Conservation (phyloP, 108 stramenopile species). For the Nitzschia sp. region DNA sequence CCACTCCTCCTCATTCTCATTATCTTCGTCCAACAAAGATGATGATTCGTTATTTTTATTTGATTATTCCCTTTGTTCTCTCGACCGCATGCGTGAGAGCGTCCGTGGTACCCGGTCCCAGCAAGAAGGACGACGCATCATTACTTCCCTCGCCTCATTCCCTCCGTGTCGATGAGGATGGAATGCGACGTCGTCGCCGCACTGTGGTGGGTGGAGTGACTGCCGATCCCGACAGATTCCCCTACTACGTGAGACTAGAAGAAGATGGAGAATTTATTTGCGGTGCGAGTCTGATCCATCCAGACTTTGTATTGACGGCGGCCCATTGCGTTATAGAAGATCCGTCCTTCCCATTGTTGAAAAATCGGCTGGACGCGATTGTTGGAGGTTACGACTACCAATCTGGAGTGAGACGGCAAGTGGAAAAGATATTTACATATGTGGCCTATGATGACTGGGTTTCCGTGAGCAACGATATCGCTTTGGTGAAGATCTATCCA, state of each 20-base stretch:
- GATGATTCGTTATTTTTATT: too few species aligned
- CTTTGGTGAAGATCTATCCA: neutral
- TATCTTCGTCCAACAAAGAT: too few species aligned
- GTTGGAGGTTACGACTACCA: neutral
- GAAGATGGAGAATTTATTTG: neutral
- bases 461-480: neutral
- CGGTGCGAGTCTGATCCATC: constrained; percentile 4
- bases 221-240: constrained; percentile 5
- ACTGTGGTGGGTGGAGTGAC: constrained; percentile 5
- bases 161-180: too few species aligned
- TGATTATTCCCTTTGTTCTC: too few species aligned
- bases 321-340: constrained; percentile 3
- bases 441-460: neutral
- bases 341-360: neutral
- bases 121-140: too few species aligned
- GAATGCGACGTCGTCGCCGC: neutral
- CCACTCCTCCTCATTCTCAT: too few species aligned
- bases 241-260: constrained; percentile 6
- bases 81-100: too few species aligned
- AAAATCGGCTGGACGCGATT: too few species aligned
- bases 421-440: neutral
- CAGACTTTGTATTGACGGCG: constrained; percentile 15
- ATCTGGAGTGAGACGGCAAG: neutral
- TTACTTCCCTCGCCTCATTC: too few species aligned
- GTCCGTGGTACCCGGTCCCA: too few species aligned